Conservation (phyloP, 148 eudicot genomes). For the Tetragonia tetragonoides region DNA sequence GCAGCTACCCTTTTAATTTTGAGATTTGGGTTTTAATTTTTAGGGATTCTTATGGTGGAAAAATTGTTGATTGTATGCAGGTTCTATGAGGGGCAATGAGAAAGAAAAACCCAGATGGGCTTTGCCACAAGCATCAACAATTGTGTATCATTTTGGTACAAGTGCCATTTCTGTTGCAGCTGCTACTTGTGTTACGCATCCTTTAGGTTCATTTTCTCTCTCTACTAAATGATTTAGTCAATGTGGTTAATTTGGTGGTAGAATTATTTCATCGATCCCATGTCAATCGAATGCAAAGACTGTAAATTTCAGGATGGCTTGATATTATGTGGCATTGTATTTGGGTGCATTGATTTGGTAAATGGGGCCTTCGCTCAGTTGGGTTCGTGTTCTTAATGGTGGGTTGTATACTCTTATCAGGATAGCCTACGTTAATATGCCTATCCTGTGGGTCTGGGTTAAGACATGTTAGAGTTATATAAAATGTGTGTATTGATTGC, state of each 20-base stretch:
- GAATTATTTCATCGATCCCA: background rate
- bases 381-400: background rate
- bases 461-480: too few relatives aligned
- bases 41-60: background rate
- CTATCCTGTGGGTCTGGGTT: too few relatives aligned
- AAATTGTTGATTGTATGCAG: slow-evolving; percentile 10
- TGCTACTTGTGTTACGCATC: slow-evolving; percentile 83
- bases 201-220: slow-evolving; percentile 47
- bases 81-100: slow-evolving; percentile 15
- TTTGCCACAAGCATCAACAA: slow-evolving; percentile 51
- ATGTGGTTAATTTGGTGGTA: slow-evolving; percentile 5
- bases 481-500: background rate
- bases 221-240: background rate
- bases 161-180: slow-evolving; percentile 79
- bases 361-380: background rate
- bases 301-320: background rate
- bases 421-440: too few relatives aligned
- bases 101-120: slow-evolving; percentile 35
- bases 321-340: background rate
- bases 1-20: background rate
- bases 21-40: background rate
- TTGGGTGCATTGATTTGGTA: background rate
- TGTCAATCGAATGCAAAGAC: background rate
- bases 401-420: background rate
- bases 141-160: slow-evolving; percentile 67